phyloP scores from a whole-genome alignment of 2,329 filamentous ascomycete species.

The Incumbomyces lentus region DNA sequence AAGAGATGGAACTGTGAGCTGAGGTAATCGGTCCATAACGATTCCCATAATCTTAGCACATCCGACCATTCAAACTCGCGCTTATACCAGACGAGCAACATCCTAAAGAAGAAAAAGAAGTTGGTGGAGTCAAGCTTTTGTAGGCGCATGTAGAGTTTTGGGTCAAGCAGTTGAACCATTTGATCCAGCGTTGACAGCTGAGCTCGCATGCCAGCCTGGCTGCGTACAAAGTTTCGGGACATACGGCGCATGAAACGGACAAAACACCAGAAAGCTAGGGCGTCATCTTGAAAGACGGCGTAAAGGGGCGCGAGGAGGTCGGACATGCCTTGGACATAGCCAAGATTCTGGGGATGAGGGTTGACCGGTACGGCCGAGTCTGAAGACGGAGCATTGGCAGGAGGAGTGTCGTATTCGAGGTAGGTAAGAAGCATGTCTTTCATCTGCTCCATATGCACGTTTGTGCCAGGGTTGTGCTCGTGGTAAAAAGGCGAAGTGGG shows the following conservation, averaged over 20 bases:
- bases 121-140: slow-evolving; percentile 89
- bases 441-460: slow-evolving; percentile 96
- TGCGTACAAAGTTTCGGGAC: slow-evolving; percentile 91
- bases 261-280: slow-evolving; percentile 93
- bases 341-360: slow-evolving; percentile 54
- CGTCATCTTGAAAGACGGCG: slow-evolving; percentile 93
- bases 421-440: slow-evolving; percentile 99
- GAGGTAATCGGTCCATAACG: slow-evolving; percentile 84
- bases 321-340: slow-evolving; percentile 98
- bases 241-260: slow-evolving; percentile 94
- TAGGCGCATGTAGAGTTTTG: slow-evolving; percentile 82
- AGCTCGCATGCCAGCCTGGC: slow-evolving; percentile 90
- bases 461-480: slow-evolving; percentile 77
- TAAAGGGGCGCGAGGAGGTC: slow-evolving; percentile 93
- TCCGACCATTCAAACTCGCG: slow-evolving; percentile 88
- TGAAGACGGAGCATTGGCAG: slow-evolving; percentile 9
- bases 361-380: slow-evolving; percentile 6
- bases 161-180: slow-evolving; percentile 92
- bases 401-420: slow-evolving; percentile 73
- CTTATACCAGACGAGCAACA: slow-evolving; percentile 98
- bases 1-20: slow-evolving; percentile 91
- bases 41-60: slow-evolving; percentile 80
- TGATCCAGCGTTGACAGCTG: slow-evolving; percentile 89
- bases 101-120: slow-evolving; percentile 98
- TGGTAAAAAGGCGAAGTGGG: slow-evolving; percentile 91